Evolutionary conservation across 805 yeast genomes (phyloP).

Genomic region (Hagleromyces aurorensis): DNA sequence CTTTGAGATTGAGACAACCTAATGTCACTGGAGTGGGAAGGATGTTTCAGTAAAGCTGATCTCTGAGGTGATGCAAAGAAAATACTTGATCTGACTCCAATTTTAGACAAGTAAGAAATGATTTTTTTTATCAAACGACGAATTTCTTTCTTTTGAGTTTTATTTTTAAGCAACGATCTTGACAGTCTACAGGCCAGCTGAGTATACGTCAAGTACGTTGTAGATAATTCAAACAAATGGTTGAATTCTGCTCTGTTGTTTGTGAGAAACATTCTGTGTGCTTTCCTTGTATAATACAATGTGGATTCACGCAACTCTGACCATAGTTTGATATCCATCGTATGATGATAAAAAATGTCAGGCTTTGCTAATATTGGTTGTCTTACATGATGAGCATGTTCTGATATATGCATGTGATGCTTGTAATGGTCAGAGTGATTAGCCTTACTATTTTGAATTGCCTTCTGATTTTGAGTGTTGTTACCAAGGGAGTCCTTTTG

Average conservation of each 20-base stretch:
- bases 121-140: conserved; percentile 44
- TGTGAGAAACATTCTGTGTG: conserved; percentile 44
- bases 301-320: conserved; percentile 43
- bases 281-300: conserved; percentile 39
- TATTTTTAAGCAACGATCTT: conserved; percentile 41
- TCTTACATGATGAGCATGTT: conserved; percentile 5
- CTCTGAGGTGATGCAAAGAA: conserved; percentile 35
- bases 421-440: conserved; percentile 3
- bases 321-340: conserved; percentile 57
- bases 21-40: no score
- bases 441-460: neutral
- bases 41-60: conserved; percentile 4
- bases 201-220: conserved; percentile 45
- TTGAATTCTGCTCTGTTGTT: conserved; percentile 45
- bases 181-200: conserved; percentile 49
- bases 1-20: conserved; percentile 8
- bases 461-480: no score
- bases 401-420: no score
- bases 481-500: conserved; percentile 4
- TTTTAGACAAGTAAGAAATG: conserved; percentile 48
- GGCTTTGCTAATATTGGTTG: conserved; percentile 26
- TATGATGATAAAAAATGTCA: conserved; percentile 48
- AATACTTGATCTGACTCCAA: conserved; percentile 58
- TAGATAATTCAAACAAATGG: conserved; percentile 44
- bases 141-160: conserved; percentile 41